Conservation (phyloP, 2,329 filamentous ascomycete genomes). For the Dactylellina sp. region DNA sequence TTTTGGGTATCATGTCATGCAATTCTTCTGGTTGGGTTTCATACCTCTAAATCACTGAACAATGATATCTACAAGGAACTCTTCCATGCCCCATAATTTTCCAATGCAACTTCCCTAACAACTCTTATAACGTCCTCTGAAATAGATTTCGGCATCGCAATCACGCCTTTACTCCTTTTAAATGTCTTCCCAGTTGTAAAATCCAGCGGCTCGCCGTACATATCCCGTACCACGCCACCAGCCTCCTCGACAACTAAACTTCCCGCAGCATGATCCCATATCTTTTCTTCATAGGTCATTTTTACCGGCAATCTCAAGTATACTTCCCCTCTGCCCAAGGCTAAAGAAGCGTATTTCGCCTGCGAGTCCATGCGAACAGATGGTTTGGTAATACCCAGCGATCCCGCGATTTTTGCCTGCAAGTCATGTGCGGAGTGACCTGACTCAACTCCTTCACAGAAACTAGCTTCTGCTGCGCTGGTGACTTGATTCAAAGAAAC, state of each 20-base stretch:
- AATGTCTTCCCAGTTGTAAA: conserved; percentile 89
- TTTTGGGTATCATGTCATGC: conserved; percentile 4
- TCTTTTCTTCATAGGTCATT: conserved; percentile 95
- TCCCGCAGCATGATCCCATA: conserved; percentile 98
- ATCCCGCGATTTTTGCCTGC: conserved; percentile 83
- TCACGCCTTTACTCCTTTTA: conserved; percentile 89
- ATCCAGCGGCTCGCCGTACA: conserved; percentile 83
- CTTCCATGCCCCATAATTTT: conserved; percentile 34
- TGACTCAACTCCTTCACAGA: conserved; percentile 96
- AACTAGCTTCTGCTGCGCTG: conserved; percentile 82
- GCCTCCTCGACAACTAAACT: conserved; percentile 94
- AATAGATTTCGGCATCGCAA: conserved; percentile 82
- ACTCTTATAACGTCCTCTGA: conserved; percentile 81
- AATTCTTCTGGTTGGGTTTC: conserved; percentile 13
- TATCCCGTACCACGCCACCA: conserved; percentile 90
- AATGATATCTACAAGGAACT: conserved; percentile 36
- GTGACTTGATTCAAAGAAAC: conserved; percentile 80
- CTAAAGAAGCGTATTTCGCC: conserved; percentile 96
- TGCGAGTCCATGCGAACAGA: conserved; percentile 97
- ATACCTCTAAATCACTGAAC: background rate
- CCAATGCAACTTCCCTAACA: conserved; percentile 76
- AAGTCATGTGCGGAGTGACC: conserved; percentile 91
- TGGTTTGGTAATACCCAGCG: conserved; percentile 86
- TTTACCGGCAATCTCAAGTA: conserved; percentile 86
- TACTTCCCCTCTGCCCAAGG: conserved; percentile 90